Conservation (phyloP, 129 eudicot genomes). For the Flaveria bidentis region DNA sequence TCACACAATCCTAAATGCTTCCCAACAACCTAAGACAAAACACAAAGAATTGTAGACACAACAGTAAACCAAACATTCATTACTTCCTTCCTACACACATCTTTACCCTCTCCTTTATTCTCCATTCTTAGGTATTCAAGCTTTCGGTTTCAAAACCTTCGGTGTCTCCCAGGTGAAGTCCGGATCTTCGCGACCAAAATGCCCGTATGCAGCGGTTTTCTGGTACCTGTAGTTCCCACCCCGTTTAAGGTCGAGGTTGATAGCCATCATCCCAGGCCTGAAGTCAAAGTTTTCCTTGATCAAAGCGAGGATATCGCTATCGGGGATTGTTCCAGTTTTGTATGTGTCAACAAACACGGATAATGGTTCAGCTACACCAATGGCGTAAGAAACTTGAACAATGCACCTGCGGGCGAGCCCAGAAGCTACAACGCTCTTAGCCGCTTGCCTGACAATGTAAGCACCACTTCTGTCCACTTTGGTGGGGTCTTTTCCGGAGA, state of each 20-base stretch:
- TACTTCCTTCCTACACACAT: not conserved
- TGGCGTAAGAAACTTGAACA: conserved; percentile 22
- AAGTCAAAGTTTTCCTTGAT: conserved; percentile 12
- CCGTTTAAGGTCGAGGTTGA: conserved; percentile 20
- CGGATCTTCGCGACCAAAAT: conserved; percentile 21
- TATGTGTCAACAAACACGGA: conserved; percentile 22
- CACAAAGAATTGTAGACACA: conserved; percentile 17
- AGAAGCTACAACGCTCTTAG: conserved; percentile 15
- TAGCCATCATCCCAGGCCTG: conserved; percentile 20
- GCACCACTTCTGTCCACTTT: conserved; percentile 19
- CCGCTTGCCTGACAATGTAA: conserved; percentile 14
- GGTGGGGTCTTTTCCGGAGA: conserved; percentile 15
- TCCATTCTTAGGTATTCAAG: conserved; percentile 2
- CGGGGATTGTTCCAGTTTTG: conserved; percentile 9
- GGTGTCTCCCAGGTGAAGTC: conserved; percentile 27
- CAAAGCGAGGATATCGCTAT: conserved; percentile 18
- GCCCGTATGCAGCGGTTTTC: conserved; percentile 19
- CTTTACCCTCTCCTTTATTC: conserved; percentile 15
- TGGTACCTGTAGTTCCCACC: conserved; percentile 19
- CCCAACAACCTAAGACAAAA: conserved; percentile 23
- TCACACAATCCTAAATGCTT: conserved; percentile 18
- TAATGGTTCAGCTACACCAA: conserved; percentile 16
- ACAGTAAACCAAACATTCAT: conserved; percentile 3
- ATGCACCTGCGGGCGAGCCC: conserved; percentile 24
- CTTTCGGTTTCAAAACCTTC: conserved; percentile 16